These are phyloP conservation scores for Canna indica DNA, from an alignment of 176 grass and related monocot genomes.

Conservation along the genomic window DNA sequence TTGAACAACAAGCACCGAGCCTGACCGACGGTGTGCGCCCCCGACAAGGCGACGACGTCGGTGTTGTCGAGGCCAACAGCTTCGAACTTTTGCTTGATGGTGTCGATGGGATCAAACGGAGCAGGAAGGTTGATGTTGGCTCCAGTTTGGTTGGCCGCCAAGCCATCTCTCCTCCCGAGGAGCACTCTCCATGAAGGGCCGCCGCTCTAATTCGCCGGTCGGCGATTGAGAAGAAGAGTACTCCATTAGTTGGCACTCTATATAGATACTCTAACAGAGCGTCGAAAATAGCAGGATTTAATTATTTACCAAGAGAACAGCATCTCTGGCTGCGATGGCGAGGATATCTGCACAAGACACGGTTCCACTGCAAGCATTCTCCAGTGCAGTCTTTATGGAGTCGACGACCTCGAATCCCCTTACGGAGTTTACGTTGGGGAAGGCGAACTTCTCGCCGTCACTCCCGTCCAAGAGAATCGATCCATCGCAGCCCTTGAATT, in stretches of 20 bases:
- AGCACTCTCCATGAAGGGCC: slow-evolving; percentile 5
- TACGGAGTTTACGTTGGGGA: slow-evolving; percentile 6
- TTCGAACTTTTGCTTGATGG: slow-evolving; percentile 27
- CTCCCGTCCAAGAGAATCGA: slow-evolving; percentile 12
- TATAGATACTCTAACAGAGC: too few relatives aligned
- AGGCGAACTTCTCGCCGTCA: slow-evolving; percentile 10
- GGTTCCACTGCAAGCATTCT: slow-evolving; percentile 11
- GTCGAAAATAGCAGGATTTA: too few relatives aligned
- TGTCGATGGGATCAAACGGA: slow-evolving; percentile 27
- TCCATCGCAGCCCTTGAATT: slow-evolving; percentile 15
- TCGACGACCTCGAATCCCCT: slow-evolving; percentile 21
- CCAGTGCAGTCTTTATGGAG: slow-evolving; percentile 18
- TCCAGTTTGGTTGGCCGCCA: slow-evolving; percentile 42
- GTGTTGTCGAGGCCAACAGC: slow-evolving; percentile 46
- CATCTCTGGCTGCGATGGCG: slow-evolving; percentile 8
- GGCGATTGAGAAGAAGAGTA: too few relatives aligned
- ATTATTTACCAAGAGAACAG: slow-evolving; percentile 10
- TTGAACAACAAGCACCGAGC: slow-evolving; percentile 55
- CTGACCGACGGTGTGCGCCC: slow-evolving; percentile 69
- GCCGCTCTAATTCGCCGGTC: not conserved
- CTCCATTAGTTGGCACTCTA: too few relatives aligned
- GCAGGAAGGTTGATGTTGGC: slow-evolving; percentile 47
- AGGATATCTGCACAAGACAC: slow-evolving; percentile 20
- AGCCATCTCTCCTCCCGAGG: slow-evolving; percentile 15
- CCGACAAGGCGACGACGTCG: slow-evolving; percentile 71